Evolutionary conservation across 2,329 filamentous ascomycete species (phyloP), one percentile per base, ranked within the genome.

Genomic region (Blumeria hordei): DNA sequence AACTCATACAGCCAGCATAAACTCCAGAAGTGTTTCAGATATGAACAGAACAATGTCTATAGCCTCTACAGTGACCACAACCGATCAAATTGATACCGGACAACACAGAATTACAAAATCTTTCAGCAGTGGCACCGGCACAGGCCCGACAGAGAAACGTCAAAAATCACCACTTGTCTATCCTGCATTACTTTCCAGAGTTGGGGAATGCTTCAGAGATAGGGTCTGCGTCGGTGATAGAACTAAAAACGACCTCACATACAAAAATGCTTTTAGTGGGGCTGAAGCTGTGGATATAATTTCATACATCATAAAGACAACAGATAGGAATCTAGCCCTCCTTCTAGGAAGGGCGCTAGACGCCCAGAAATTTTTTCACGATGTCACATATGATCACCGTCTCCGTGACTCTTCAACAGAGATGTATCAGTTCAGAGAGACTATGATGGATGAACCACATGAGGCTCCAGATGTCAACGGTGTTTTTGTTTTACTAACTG

Each of bases 291-390:
- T 98, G 18, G 92, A 98, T 67, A 76, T 96, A 57, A 83, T 98
- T 60, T 86, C 86, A 0, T 94, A 93, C 65, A 96, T 98, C 60
- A 96, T 98, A 68, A 84, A 93, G 64, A 98, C 92, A 1, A 94
- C 87, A 0, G 92, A 98, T 68, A 80, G 92, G 57, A 98, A 98
- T 66, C 72, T 98, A 58, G 92, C 92, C 10, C 72, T 98, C 52
- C 77, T 98, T 9, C 73, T 98, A 14, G 92, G 92, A 58, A 79
- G 92, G 65, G 88, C 92, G 44, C 72, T 98, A 58, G 92, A 98
- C 69, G 92, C 92, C 28, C 92, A 98, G 66, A 96, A 96, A 67
- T 95, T 94, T 71, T 98, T 98, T 67, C 92, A 98, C 70, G 92
- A 98, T 73, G 92, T 96, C 53, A 95, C 90, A 0, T 98, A 98